Evolutionary conservation across 2,329 filamentous ascomycete species (phyloP).

Genomic region (Fonsecaea pedrosoi): DNA sequence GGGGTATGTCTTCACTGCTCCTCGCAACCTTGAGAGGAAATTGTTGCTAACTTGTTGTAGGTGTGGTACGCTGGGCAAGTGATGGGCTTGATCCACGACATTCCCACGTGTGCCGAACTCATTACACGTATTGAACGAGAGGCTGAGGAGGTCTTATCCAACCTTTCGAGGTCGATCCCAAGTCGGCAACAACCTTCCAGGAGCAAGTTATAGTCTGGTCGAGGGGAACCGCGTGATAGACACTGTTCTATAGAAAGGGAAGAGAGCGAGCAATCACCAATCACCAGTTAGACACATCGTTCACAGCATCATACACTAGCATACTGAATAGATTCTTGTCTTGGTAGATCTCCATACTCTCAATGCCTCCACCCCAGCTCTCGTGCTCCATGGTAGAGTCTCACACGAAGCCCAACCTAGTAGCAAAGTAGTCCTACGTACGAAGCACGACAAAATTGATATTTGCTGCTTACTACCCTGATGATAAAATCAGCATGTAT

Average conservation of each 20-base stretch:
- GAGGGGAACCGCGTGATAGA: neutral
- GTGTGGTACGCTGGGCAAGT: slow-evolving; percentile 93
- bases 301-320: neutral
- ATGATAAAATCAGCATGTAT: neutral
- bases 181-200: slow-evolving; percentile 45
- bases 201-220: slow-evolving; percentile 29
- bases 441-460: neutral
- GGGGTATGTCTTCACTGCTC: slow-evolving; percentile 63
- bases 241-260: neutral
- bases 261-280: neutral
- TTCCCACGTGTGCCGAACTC: slow-evolving; percentile 65
- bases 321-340: neutral
- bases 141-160: slow-evolving; percentile 61
- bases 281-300: neutral
- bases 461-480: neutral
- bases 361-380: neutral
- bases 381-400: neutral
- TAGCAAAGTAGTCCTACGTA: neutral
- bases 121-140: slow-evolving; percentile 78
- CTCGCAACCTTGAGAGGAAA: neutral
- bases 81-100: slow-evolving; percentile 82
- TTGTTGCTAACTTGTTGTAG: slow-evolving; percentile 9
- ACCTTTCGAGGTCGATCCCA: slow-evolving; percentile 57
- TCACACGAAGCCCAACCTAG: neutral
- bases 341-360: neutral